A percentile compares a stretch with the other conserved stretches of the same genome.
phyloP scores from a whole-genome alignment of 306 rosid genomes.

The Sechiopsis laciniata region DNA sequence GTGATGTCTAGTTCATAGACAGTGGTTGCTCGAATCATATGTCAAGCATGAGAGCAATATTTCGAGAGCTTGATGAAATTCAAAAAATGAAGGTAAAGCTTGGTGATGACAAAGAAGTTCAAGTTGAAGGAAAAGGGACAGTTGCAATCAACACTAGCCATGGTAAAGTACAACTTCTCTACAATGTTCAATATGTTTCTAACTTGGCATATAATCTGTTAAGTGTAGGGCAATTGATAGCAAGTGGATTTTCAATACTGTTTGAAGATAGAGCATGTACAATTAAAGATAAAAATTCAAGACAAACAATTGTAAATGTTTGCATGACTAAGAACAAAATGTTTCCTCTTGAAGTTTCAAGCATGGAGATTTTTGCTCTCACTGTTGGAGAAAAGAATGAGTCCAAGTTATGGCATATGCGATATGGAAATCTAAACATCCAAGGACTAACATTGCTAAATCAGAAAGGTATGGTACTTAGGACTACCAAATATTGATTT shows the following conservation, averaged over 20 bases:
- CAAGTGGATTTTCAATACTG: not conserved
- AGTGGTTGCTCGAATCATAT: constrained; percentile 16
- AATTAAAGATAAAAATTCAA: not conserved
- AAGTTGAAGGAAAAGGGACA: constrained; percentile 1
- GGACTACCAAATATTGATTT: not conserved
- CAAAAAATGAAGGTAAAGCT: not conserved
- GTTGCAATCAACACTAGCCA: not conserved
- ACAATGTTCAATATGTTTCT: not conserved
- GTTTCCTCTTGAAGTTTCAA: not conserved
- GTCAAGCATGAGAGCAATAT: not conserved
- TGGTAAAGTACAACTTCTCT: not conserved
- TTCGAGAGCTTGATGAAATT: not conserved
- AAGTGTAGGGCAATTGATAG: not conserved
- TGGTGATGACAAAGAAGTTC: not conserved
- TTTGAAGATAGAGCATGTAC: not conserved
- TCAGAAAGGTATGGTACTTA: not conserved
- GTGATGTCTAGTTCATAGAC: constrained; percentile 13
- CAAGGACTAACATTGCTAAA: not conserved
- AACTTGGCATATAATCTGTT: not conserved
- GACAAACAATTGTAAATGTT: not conserved
- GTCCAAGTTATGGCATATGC: not conserved
- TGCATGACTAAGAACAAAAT: not conserved
- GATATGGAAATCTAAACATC: not conserved
- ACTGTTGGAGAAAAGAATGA: not conserved
- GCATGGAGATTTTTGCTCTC: not conserved